phyloP scores from a whole-genome alignment of 2,329 filamentous ascomycete species.

The Fusarium sp. region DNA sequence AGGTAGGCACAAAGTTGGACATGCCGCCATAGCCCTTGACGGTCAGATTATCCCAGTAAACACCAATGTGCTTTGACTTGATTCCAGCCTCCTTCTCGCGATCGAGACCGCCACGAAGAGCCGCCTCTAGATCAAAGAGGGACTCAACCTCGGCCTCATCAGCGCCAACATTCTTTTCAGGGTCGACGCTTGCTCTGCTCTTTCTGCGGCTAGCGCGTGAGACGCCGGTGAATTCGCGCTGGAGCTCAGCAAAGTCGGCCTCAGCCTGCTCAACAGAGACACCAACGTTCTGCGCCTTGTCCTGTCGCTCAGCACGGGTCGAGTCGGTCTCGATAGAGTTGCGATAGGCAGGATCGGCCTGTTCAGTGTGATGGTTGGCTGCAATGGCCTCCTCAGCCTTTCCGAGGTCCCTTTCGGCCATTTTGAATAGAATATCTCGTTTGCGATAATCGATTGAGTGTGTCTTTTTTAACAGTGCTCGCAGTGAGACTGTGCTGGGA shows the following conservation, averaged over 20 bases:
- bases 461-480: constrained; percentile 27
- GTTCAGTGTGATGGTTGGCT: constrained; percentile 46
- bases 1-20: constrained; percentile 79
- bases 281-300: constrained; percentile 52
- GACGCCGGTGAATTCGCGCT: constrained; percentile 68
- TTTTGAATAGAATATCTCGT: constrained; percentile 6
- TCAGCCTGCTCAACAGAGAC: constrained; percentile 76
- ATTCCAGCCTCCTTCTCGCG: constrained; percentile 84
- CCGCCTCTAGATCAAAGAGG: constrained; percentile 79
- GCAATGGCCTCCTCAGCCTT: constrained; percentile 49
- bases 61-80: constrained; percentile 81
- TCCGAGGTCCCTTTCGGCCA: constrained; percentile 49
- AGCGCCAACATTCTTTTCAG: constrained; percentile 66
- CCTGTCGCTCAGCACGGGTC: constrained; percentile 42
- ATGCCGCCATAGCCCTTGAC: constrained; percentile 81
- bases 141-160: constrained; percentile 59
- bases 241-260: constrained; percentile 77
- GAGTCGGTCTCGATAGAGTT: constrained; percentile 48
- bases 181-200: constrained; percentile 57
- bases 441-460: background rate
- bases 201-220: constrained; percentile 62
- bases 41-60: constrained; percentile 81
- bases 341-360: constrained; percentile 43
- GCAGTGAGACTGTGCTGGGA: constrained; percentile 41
- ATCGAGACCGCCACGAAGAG: constrained; percentile 76